phyloP scores from a whole-genome alignment of 2,329 filamentous ascomycete species.

The Xylaria sp. region DNA sequence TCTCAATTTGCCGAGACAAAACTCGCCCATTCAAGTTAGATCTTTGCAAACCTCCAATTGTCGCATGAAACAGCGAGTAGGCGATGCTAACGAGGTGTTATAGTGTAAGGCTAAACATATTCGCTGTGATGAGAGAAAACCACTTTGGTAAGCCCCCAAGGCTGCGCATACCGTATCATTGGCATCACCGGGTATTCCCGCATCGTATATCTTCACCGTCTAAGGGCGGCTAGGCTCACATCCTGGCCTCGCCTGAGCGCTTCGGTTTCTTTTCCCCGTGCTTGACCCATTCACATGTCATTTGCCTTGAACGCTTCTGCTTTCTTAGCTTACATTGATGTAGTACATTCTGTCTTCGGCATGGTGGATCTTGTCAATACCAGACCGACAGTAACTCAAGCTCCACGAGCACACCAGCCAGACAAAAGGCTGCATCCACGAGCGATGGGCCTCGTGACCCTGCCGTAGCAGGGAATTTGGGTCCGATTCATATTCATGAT shows the following conservation, averaged over 20 bases:
- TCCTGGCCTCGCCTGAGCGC: constrained; percentile 2
- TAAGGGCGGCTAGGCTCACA: constrained; percentile 11
- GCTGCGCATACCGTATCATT: constrained; percentile 14
- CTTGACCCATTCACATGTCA: constrained; percentile 14
- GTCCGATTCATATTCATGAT: constrained; percentile 41
- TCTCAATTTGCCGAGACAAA: background rate
- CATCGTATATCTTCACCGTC: constrained; percentile 27
- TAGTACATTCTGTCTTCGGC: constrained; percentile 59
- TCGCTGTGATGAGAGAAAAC: constrained; percentile 58
- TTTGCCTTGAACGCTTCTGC: background rate
- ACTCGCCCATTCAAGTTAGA: background rate
- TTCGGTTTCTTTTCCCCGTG: background rate
- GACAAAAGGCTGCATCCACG: constrained; percentile 37
- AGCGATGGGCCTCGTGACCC: constrained; percentile 43
- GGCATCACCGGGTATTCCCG: constrained; percentile 9
- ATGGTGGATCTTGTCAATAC: constrained; percentile 56
- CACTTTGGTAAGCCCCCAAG: constrained; percentile 55
- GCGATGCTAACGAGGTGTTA: constrained; percentile 21
- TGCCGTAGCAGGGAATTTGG: constrained; percentile 31
- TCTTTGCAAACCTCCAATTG: background rate
- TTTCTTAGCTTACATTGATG: constrained; percentile 33
- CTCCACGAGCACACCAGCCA: constrained; percentile 36
- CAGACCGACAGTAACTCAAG: constrained; percentile 44
- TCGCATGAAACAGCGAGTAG: constrained; percentile 11
- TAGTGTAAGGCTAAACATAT: constrained; percentile 56